Percentiles rank a stretch among this genome's conserved stretches.
Evolutionary conservation across 768 basidiomycete species (phyloP).

Genomic region (Tulasnella sp.): DNA sequence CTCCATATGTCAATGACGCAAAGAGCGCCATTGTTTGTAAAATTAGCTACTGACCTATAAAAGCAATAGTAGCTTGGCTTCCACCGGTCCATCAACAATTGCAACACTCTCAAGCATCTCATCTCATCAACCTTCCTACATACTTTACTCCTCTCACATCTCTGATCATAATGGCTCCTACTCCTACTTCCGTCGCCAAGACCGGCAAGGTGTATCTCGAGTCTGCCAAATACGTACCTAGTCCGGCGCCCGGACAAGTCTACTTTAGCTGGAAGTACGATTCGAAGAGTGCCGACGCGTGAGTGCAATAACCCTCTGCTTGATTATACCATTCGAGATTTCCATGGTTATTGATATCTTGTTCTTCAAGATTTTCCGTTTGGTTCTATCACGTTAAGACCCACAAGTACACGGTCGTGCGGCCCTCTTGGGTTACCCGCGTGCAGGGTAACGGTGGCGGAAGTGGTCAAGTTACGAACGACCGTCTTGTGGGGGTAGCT

Average conservation of each 20-base stretch:
- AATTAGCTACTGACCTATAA: too few species aligned
- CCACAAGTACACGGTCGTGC: not conserved
- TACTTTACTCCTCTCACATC: too few species aligned
- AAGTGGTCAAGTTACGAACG: not conserved
- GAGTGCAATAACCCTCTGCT: not conserved
- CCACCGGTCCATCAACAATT: too few species aligned
- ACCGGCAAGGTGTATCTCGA: not conserved
- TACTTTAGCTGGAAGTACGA: constrained; percentile 1
- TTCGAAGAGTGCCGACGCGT: not conserved
- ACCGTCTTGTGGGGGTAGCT: not conserved
- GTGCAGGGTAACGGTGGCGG: not conserved
- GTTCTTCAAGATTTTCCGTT: not conserved
- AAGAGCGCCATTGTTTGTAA: too few species aligned
- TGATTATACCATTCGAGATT: not conserved
- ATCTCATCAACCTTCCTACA: too few species aligned
- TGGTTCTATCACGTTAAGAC: not conserved
- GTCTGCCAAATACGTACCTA: not conserved
- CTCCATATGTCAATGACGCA: too few species aligned
- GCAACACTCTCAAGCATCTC: too few species aligned
- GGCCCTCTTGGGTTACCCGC: not conserved
- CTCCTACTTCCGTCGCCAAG: not conserved
- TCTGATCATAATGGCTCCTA: not conserved
- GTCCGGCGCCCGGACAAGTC: not conserved
- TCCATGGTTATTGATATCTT: not conserved
- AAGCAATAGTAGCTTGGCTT: too few species aligned